Evolutionary conservation across 805 yeast species (phyloP).

Genomic region (Metschnikowia bowlesiae): DNA sequence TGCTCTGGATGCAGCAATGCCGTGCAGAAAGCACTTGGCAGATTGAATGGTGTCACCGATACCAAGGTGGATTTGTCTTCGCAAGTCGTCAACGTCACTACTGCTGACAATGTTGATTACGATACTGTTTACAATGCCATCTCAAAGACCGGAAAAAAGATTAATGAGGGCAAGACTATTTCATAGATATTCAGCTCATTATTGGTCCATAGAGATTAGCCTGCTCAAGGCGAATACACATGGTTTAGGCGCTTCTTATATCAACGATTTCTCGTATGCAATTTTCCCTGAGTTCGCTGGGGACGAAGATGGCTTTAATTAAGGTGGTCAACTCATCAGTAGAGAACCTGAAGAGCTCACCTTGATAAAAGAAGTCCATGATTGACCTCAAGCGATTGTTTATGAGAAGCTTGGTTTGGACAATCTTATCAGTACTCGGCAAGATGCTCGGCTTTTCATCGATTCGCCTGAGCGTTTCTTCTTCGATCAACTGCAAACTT

Average conservation of each 20-base stretch:
- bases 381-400: conserved; percentile 42
- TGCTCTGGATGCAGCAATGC: conserved; percentile 90
- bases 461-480: conserved; percentile 6
- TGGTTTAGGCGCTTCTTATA: conserved; percentile 28
- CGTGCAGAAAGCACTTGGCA: conserved; percentile 67
- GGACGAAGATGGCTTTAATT: conserved; percentile 38
- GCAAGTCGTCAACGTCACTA: conserved; percentile 76
- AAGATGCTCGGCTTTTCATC: conserved; percentile 8
- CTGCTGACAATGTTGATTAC: conserved; percentile 52
- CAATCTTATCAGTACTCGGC: conserved; percentile 17
- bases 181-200: background rate
- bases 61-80: conserved; percentile 71
- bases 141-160: conserved; percentile 85
- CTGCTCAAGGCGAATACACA: background rate
- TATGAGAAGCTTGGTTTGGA: conserved; percentile 30
- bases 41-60: conserved; percentile 68
- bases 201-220: background rate
- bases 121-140: conserved; percentile 79
- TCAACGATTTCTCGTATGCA: conserved; percentile 45
- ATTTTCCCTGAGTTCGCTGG: conserved; percentile 45
- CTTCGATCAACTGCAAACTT: conserved; percentile 8
- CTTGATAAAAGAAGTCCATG: conserved; percentile 47
- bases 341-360: conserved; percentile 45
- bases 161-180: conserved; percentile 54
- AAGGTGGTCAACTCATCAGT: conserved; percentile 44